Percentiles rank a stretch among this genome's conserved stretches.
Conservation (phyloP, 495 filamentous ascomycete genomes). For the Astrocystis sublimbata region DNA sequence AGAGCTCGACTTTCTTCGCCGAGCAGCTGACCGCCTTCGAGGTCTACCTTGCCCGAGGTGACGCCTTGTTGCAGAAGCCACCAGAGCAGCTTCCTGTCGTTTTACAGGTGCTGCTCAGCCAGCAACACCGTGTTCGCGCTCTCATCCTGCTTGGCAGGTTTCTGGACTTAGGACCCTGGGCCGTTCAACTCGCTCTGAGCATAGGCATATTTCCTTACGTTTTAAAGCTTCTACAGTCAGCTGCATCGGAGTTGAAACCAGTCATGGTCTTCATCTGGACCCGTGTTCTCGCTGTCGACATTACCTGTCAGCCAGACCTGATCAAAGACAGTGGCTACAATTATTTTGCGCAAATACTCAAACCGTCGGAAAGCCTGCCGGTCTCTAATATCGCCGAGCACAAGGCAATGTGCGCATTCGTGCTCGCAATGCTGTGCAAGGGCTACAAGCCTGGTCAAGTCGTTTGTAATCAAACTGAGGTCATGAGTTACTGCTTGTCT, state of each 20-base stretch:
- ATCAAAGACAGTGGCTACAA: slow-evolving; percentile 96
- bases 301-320: slow-evolving; percentile 86
- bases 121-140: slow-evolving; percentile 90
- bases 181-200: slow-evolving; percentile 90
- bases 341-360: slow-evolving; percentile 91
- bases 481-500: slow-evolving; percentile 79
- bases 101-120: slow-evolving; percentile 91
- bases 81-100: slow-evolving; percentile 96
- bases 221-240: slow-evolving; percentile 91
- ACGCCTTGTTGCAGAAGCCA: slow-evolving; percentile 75
- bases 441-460: slow-evolving; percentile 86
- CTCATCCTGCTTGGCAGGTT: slow-evolving; percentile 93
- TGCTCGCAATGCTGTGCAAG: slow-evolving; percentile 94
- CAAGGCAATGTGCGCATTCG: slow-evolving; percentile 98
- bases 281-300: slow-evolving; percentile 90
- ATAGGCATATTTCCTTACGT: slow-evolving; percentile 99
- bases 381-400: slow-evolving; percentile 87
- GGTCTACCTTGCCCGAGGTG: slow-evolving; percentile 86
- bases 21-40: slow-evolving; percentile 98
- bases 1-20: slow-evolving; percentile 93
- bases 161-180: slow-evolving; percentile 94
- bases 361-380: slow-evolving; percentile 76
- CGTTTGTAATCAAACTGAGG: slow-evolving; percentile 79
- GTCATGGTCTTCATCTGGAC: slow-evolving; percentile 99
- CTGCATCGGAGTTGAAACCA: slow-evolving; percentile 90